phyloP scores from a whole-genome alignment of 1,284 basidiomycete species.

The Schizopora paradoxa region DNA sequence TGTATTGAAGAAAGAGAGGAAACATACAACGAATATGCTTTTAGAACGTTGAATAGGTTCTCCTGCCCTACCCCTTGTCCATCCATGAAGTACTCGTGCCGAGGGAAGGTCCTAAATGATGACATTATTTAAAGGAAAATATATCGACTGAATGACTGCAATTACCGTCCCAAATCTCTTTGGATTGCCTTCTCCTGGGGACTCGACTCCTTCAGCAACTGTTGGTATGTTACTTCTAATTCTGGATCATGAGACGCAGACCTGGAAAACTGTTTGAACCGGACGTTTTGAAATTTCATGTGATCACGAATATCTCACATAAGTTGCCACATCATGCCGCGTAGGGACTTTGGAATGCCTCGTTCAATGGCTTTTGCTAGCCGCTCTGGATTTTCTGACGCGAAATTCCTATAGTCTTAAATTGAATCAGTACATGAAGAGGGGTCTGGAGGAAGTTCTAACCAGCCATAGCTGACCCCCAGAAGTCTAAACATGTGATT shows the following conservation, averaged over 20 bases:
- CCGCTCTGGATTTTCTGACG: conserved; percentile 69
- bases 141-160: conserved; percentile 14
- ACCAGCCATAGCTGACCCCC: conserved; percentile 93
- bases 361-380: conserved; percentile 87
- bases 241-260: conserved; percentile 86
- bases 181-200: conserved; percentile 92
- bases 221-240: conserved; percentile 82
- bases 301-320: conserved; percentile 53
- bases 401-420: conserved; percentile 83
- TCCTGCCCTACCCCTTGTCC: conserved; percentile 93
- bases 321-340: conserved; percentile 98
- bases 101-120: conserved; percentile 80
- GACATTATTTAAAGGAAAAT: conserved; percentile 5
- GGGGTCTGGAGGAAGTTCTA: conserved; percentile 14
- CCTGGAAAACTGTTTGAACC: conserved; percentile 35
- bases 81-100: conserved; percentile 92
- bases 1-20: conserved; percentile 11
- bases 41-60: conserved; percentile 94
- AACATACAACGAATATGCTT: conserved; percentile 87
- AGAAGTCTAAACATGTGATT: conserved; percentile 70
- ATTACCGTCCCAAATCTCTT: conserved; percentile 79
- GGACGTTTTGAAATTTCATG: conserved; percentile 13
- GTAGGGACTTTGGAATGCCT: conserved; percentile 81
- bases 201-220: conserved; percentile 78
- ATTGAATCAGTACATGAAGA: background rate